phyloP scores from a whole-genome alignment of 2,329 filamentous ascomycete genomes.

The Hymenoscyphus linearis region DNA sequence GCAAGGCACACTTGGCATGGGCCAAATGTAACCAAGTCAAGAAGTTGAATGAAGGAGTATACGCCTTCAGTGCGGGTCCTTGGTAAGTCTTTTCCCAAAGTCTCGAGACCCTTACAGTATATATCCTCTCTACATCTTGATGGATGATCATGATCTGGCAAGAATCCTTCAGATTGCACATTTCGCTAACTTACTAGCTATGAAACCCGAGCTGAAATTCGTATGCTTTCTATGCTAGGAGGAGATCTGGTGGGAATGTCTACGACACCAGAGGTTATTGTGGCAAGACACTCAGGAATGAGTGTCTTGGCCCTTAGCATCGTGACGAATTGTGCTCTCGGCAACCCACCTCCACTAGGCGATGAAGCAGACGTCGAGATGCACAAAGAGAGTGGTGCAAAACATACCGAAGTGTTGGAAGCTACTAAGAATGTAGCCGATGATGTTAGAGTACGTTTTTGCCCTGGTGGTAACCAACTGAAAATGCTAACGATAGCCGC shows the following conservation, averaged over 20 bases:
- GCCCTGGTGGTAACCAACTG: background rate
- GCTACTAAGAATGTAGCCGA: constrained; percentile 53
- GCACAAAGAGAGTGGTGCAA: constrained; percentile 50
- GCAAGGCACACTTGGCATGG: constrained; percentile 17
- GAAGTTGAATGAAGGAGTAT: constrained; percentile 18
- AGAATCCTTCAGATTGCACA: background rate
- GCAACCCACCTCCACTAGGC: constrained; percentile 52
- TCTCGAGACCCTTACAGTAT: background rate
- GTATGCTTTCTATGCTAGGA: constrained; percentile 53
- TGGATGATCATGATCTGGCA: background rate
- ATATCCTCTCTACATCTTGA: background rate
- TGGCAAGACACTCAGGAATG: constrained; percentile 59
- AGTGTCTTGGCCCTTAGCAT: constrained; percentile 59
- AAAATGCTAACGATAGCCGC: constrained; percentile 1
- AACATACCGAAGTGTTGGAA: constrained; percentile 61
- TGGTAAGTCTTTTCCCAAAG: constrained; percentile 9
- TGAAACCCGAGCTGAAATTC: constrained; percentile 60
- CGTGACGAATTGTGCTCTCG: constrained; percentile 59
- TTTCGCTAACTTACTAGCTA: constrained; percentile 35
- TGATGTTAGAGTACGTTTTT: constrained; percentile 33
- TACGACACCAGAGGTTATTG: constrained; percentile 63
- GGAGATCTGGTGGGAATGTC: constrained; percentile 70
- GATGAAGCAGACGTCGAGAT: constrained; percentile 41
- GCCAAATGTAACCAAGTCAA: background rate
- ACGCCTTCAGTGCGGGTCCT: constrained; percentile 19